Conservation (phyloP, 352 stramenopile genomes). For the Phytopythium montanum region DNA sequence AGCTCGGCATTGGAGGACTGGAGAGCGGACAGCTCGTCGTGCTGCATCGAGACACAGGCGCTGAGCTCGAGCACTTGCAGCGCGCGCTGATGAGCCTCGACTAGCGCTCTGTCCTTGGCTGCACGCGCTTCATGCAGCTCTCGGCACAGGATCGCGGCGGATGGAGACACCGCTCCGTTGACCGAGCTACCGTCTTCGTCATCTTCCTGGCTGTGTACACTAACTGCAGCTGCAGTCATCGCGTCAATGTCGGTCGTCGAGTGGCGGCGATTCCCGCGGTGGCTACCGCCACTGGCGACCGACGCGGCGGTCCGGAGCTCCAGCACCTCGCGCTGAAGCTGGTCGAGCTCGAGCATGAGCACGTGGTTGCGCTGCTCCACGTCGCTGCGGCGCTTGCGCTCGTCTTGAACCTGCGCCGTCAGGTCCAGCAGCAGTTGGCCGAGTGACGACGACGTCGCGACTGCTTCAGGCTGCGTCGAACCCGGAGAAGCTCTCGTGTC, state of each 20-base stretch:
- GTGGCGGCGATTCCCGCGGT: constrained; percentile 7
- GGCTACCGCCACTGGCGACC: not conserved
- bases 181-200: not conserved
- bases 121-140: constrained; percentile 57
- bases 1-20: constrained; percentile 34
- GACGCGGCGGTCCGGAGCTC: constrained; percentile 38
- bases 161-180: constrained; percentile 9
- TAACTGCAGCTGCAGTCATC: not conserved
- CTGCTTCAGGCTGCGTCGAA: not conserved
- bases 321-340: constrained; percentile 59
- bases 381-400: constrained; percentile 40
- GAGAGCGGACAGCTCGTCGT: constrained; percentile 61
- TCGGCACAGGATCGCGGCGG: constrained; percentile 42
- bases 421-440: constrained; percentile 56
- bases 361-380: constrained; percentile 65
- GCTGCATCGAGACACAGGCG: constrained; percentile 72
- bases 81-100: constrained; percentile 46
- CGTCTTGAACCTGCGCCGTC: constrained; percentile 56
- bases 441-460: constrained; percentile 20
- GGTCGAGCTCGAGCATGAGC: constrained; percentile 64
- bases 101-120: constrained; percentile 49
- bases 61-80: constrained; percentile 72
- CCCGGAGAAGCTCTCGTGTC: not conserved
- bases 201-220: not conserved
- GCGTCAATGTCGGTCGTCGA: constrained; percentile 10